These are phyloP conservation scores for Podaxis pistillaris DNA, from an alignment of 768 basidiomycete species.

Conservation along the genomic window DNA sequence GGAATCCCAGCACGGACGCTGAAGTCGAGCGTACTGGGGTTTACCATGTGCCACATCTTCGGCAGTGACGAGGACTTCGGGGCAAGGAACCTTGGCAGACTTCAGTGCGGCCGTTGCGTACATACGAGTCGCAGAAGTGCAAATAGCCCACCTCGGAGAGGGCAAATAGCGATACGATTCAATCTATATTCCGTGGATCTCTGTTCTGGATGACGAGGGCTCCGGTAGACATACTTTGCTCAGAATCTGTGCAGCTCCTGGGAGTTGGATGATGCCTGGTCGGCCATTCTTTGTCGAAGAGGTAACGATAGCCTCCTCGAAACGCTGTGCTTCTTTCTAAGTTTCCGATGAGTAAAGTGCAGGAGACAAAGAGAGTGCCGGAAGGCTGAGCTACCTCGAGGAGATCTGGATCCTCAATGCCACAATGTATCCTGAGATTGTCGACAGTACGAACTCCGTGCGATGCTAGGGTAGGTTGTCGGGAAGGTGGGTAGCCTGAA, in stretches of 20 bases:
- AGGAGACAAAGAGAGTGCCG: constrained; percentile 9
- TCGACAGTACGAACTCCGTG: constrained; percentile 87
- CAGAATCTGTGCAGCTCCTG: constrained; percentile 66
- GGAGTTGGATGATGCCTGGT: constrained; percentile 67
- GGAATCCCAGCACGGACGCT: neutral
- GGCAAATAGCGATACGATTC: constrained; percentile 36
- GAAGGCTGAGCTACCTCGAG: constrained; percentile 51
- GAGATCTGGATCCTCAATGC: constrained; percentile 61
- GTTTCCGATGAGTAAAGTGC: constrained; percentile 17
- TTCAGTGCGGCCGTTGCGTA: constrained; percentile 76
- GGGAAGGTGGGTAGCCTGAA: constrained; percentile 14
- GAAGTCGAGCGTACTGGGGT: constrained; percentile 39
- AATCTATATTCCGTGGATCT: constrained; percentile 28
- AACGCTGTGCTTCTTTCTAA: constrained; percentile 70
- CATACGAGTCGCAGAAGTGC: constrained; percentile 76
- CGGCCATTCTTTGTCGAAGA: constrained; percentile 51
- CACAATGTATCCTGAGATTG: constrained; percentile 72
- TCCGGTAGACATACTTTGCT: constrained; percentile 40
- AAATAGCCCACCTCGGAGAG: constrained; percentile 80
- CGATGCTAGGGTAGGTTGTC: constrained; percentile 41
- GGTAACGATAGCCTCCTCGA: constrained; percentile 77
- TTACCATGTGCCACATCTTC: constrained; percentile 84
- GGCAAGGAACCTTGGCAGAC: constrained; percentile 63
- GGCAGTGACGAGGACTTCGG: constrained; percentile 77
- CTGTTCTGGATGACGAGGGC: constrained; percentile 1